phyloP scores from a whole-genome alignment of 176 grass and related monocot genomes.

The Carex parvula region DNA sequence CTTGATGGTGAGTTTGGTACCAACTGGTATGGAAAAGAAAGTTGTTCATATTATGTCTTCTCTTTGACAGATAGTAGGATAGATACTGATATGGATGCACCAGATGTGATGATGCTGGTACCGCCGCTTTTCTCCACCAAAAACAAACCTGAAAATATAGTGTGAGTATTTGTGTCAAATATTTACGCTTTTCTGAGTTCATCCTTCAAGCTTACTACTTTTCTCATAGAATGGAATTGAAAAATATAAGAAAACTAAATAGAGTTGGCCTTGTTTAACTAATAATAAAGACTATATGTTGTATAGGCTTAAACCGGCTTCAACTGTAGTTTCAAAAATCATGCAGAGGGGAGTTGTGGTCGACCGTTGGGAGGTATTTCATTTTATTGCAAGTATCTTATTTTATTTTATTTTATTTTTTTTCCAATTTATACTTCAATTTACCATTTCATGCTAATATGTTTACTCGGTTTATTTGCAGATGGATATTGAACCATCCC shows the following conservation, averaged over 20 bases:
- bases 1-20: background rate
- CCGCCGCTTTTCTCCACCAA: conserved; percentile 81
- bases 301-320: conserved; percentile 64
- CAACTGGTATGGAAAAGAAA: no score
- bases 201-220: background rate
- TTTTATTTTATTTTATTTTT: background rate
- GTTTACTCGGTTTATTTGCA: conserved; percentile 38
- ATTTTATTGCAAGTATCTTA: conserved; percentile 7
- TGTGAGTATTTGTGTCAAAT: conserved; percentile 47
- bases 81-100: conserved; percentile 44
- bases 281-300: conserved; percentile 21
- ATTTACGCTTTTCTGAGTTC: background rate
- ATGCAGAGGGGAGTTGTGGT: conserved; percentile 65
- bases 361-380: conserved; percentile 64
- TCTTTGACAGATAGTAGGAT: conserved; percentile 34
- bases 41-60: background rate
- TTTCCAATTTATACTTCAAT: background rate
- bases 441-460: conserved; percentile 15
- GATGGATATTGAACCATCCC: conserved; percentile 77
- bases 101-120: conserved; percentile 81
- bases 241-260: background rate
- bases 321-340: conserved; percentile 67
- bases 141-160: conserved; percentile 71
- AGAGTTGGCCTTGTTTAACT: background rate
- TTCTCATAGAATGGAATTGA: background rate